phyloP scores from a whole-genome alignment of 106 monocot species.

The Platanthera guangdongensis region DNA sequence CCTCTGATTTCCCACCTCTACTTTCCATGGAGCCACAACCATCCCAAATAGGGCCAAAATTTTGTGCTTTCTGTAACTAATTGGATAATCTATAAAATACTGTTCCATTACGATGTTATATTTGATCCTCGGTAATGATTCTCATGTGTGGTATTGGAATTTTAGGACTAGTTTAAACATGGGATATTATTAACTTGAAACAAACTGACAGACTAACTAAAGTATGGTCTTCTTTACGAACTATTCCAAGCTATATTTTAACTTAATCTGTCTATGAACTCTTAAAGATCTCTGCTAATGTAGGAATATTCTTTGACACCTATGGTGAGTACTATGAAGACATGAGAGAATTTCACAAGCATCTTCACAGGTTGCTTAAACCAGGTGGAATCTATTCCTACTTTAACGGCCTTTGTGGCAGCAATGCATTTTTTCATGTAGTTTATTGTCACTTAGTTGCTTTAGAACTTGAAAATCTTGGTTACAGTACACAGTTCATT shows the following conservation, averaged over 20 bases:
- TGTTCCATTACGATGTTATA: too few relatives aligned
- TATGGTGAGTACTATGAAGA: constrained; percentile 98
- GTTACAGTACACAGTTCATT: constrained; percentile 80
- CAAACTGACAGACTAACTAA: neutral
- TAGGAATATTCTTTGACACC: constrained; percentile 97
- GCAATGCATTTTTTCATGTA: constrained; percentile 90
- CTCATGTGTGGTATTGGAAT: too few relatives aligned
- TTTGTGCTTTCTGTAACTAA: too few relatives aligned
- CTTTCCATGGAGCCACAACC: too few relatives aligned
- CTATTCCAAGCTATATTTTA: neutral
- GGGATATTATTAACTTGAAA: neutral
- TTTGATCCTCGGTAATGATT: too few relatives aligned
- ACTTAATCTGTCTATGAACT: neutral
- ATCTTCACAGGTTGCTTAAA: constrained; percentile 70
- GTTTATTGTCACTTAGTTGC: constrained; percentile 91
- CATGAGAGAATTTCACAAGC: constrained; percentile 77
- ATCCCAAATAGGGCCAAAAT: too few relatives aligned
- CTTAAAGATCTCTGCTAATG: neutral
- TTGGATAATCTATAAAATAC: too few relatives aligned
- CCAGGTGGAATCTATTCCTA: constrained; percentile 91
- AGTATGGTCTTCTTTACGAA: neutral
- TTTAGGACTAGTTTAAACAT: neutral
- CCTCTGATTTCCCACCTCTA: too few relatives aligned
- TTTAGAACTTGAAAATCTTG: constrained; percentile 71
- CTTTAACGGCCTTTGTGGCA: constrained; percentile 94